Evolutionary conservation across 192 early-diverging fungal genomes (phyloP), one percentile per base, ranked within the genome.

Genomic region (Coemansia sp.): DNA sequence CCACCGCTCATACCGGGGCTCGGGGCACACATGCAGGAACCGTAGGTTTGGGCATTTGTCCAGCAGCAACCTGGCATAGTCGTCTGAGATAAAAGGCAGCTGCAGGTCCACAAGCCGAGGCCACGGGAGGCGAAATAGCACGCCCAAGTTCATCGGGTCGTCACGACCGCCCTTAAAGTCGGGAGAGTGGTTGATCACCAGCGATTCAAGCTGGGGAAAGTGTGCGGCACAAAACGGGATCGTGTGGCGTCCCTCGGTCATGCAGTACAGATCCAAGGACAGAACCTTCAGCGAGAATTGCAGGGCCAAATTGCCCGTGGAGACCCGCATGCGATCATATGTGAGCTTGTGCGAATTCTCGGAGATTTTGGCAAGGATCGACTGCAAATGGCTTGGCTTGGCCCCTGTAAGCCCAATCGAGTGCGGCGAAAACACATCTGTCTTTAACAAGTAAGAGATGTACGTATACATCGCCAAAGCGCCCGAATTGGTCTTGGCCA

Each of bases 1-100:
- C 72, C 72, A 76, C 23, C 72, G 53, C 58, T 76, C 72, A 43
- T 76, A 76, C 5, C 72, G 72, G n/a, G 65, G 62, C 25, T 60
- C 66, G 1, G 72, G 72, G 0, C 51, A 38, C 52, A 76, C 65
- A 53, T 43, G 15, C 25, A 76, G 50, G 37, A 49, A 69, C 30
- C 56, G 72, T 37, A 76, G 19, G 5, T 29, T 40, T n/a, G 72
- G 72, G 25, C 72, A 76, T 30, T 76, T 76, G 53, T 60, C 51
- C 5, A 45, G 50, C 50, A 76, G 58, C 14, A 55, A 27, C 23
- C 14, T 38, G 36, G 53, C 54, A 15, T 57, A 56, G 22, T 48
- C 38, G n/a, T 76, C 66, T 14, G 72, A 65, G 6, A 76, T 57
- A 14, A 69, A 76, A 4, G 72, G 72, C 45, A 76, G 58, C 15